phyloP scores from a whole-genome alignment of 306 rosid species.

The Quercus alba region DNA sequence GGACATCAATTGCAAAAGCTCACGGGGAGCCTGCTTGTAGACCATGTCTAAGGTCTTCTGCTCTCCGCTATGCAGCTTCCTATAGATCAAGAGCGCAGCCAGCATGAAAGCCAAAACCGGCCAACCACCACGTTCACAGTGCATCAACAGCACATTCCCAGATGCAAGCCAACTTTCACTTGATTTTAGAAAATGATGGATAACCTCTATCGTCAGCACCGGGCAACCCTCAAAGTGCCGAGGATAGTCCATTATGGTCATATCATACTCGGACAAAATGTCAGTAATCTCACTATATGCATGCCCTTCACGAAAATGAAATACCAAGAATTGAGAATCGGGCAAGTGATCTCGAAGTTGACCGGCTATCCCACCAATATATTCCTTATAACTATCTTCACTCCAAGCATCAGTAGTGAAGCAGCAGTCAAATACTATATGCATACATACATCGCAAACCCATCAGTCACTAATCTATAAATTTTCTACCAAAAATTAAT shows the following conservation, averaged over 20 bases:
- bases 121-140: constrained; percentile 95
- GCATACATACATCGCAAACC: background rate
- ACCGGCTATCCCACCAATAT: constrained; percentile 54
- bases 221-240: constrained; percentile 83
- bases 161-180: constrained; percentile 92
- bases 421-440: constrained; percentile 85
- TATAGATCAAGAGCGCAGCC: constrained; percentile 74
- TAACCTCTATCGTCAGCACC: constrained; percentile 71
- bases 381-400: constrained; percentile 60
- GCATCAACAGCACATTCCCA: constrained; percentile 87
- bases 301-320: constrained; percentile 72
- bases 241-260: constrained; percentile 95
- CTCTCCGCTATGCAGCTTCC: constrained; percentile 73
- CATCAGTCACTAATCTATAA: background rate
- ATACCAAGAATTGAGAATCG: constrained; percentile 72
- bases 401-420: constrained; percentile 80
- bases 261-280: constrained; percentile 64
- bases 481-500: background rate
- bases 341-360: constrained; percentile 60
- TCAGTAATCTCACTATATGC: constrained; percentile 50
- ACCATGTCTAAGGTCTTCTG: constrained; percentile 90
- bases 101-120: constrained; percentile 91
- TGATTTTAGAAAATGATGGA: constrained; percentile 87
- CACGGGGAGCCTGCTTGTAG: constrained; percentile 78
- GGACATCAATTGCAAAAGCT: constrained; percentile 70